Conservation (phyloP, 495 filamentous ascomycete species). For the Rostrohypoxylon terebratum region DNA sequence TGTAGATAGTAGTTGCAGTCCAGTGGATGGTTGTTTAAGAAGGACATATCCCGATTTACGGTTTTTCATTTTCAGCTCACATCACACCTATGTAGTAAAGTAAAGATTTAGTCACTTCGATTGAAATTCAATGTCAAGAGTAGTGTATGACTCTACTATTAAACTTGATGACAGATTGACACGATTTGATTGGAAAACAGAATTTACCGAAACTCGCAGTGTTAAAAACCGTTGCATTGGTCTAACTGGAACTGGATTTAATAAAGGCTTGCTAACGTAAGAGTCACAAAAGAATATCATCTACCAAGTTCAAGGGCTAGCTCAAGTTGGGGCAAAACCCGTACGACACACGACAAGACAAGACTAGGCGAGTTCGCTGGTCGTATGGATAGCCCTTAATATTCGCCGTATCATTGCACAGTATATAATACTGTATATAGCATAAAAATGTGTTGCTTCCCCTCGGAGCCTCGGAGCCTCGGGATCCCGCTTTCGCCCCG, state of each 20-base stretch:
- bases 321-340: background rate
- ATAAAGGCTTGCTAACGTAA: slow-evolving; percentile 6
- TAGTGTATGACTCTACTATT: too few relatives aligned
- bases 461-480: slow-evolving; percentile 33
- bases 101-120: too few relatives aligned
- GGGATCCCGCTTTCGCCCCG: slow-evolving; percentile 35
- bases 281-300: slow-evolving; percentile 1
- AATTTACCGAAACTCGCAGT: slow-evolving; percentile 13
- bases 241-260: background rate
- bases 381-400: background rate
- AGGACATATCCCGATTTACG: too few relatives aligned
- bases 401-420: background rate
- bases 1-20: too few relatives aligned
- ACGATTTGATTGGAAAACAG: slow-evolving; percentile 39
- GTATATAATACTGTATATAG: slow-evolving; percentile 11
- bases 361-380: background rate
- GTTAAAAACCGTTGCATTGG: slow-evolving; percentile 9
- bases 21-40: too few relatives aligned
- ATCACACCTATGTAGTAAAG: too few relatives aligned
- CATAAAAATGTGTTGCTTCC: slow-evolving; percentile 14
- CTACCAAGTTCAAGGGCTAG: background rate
- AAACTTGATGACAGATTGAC: slow-evolving; percentile 43
- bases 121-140: too few relatives aligned
- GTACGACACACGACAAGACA: background rate
- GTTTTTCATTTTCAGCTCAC: too few relatives aligned